Evolutionary conservation across 1,284 basidiomycete species (phyloP).

Genomic region (Tremellales sp.): DNA sequence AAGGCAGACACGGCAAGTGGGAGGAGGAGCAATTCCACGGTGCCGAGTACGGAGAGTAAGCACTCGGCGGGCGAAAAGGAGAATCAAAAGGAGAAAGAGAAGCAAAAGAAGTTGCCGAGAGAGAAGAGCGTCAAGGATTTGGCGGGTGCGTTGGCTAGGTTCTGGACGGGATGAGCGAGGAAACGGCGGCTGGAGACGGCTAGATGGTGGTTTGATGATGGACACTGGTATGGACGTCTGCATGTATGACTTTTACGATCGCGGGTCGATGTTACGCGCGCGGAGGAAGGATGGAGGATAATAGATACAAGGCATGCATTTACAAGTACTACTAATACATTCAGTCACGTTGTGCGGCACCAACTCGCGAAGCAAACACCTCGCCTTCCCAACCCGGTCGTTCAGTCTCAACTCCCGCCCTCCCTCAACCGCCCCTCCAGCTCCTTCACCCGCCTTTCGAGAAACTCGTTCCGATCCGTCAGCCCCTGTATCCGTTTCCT

Average conservation of each 20-base stretch:
- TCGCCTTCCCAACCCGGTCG: neutral
- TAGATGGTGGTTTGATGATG: neutral
- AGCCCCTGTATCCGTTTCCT: conserved; percentile 32
- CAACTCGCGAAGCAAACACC: too few species aligned
- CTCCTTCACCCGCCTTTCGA: conserved; percentile 17
- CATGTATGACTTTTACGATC: too few species aligned
- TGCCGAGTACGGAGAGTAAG: neutral
- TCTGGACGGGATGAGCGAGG: conserved; percentile 46
- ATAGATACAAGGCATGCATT: too few species aligned
- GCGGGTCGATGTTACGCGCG: too few species aligned
- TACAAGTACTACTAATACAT: too few species aligned
- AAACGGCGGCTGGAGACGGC: neutral
- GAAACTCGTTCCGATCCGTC: conserved; percentile 26
- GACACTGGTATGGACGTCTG: too few species aligned
- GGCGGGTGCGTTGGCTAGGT: conserved; percentile 34
- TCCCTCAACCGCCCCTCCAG: conserved; percentile 21
- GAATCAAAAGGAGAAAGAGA: conserved; percentile 16
- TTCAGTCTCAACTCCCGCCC: neutral
- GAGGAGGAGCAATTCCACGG: conserved; percentile 5
- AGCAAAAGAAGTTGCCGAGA: conserved; percentile 28
- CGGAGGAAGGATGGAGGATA: too few species aligned
- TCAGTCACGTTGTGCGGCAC: too few species aligned
- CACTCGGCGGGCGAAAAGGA: conserved; percentile 3
- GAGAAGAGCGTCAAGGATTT: conserved; percentile 38
- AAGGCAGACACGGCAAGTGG: conserved; percentile 4